These are phyloP conservation scores for Beauveria rudraprayagi DNA, from an alignment of 2,329 filamentous ascomycete genomes.

Conservation along the genomic window DNA sequence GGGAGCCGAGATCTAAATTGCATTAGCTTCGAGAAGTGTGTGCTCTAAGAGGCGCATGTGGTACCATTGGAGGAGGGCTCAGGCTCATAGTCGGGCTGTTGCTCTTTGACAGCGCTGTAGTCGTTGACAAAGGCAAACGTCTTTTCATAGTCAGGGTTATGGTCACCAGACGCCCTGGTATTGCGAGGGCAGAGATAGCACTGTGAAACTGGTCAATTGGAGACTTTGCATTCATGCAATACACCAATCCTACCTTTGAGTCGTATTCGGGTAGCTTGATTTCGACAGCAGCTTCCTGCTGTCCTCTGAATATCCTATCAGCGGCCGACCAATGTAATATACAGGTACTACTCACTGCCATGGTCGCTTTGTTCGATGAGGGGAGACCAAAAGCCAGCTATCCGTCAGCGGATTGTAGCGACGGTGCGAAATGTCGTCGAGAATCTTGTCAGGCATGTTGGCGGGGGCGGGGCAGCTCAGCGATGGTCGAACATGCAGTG, in stretches of 20 bases:
- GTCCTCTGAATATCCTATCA: constrained; percentile 49
- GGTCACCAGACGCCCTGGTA: constrained; percentile 74
- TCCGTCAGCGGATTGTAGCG: constrained; percentile 88
- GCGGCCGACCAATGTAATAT: not conserved
- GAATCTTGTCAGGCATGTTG: constrained; percentile 63
- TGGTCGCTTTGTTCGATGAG: constrained; percentile 90
- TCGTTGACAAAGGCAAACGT: constrained; percentile 97
- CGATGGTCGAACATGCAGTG: not conserved
- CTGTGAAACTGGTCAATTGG: constrained; percentile 30
- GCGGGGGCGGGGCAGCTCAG: constrained; percentile 11
- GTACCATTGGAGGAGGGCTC: constrained; percentile 30
- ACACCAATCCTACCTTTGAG: constrained; percentile 44
- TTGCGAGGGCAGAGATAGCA: constrained; percentile 96
- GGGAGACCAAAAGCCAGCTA: constrained; percentile 89
- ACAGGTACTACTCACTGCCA: constrained; percentile 71
- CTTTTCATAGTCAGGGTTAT: constrained; percentile 76
- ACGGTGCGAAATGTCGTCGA: constrained; percentile 94
- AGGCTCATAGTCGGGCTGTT: constrained; percentile 68
- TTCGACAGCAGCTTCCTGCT: constrained; percentile 64
- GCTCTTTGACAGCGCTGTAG: constrained; percentile 92
- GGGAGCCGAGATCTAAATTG: constrained; percentile 58
- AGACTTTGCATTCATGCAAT: not conserved
- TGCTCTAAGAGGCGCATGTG: not conserved
- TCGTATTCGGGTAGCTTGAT: constrained; percentile 73
- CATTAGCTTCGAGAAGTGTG: not conserved